These are phyloP conservation scores for Lineolata rhizophorae DNA, from an alignment of 495 filamentous ascomycete genomes.

Conservation along the genomic window DNA sequence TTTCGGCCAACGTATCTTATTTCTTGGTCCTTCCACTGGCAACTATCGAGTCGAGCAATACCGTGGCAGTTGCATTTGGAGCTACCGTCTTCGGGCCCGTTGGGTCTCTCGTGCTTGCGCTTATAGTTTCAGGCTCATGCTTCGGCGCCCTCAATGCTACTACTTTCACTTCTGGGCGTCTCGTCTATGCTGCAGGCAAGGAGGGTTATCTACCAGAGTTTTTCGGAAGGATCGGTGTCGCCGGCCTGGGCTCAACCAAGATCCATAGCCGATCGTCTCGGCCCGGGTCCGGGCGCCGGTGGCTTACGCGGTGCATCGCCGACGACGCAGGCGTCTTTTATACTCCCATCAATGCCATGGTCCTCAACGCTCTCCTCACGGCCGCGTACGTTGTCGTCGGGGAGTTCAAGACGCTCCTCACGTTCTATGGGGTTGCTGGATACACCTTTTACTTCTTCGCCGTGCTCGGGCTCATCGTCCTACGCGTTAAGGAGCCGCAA, in stretches of 20 bases:
- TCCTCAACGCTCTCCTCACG: slow-evolving; percentile 54
- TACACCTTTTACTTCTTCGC: slow-evolving; percentile 96
- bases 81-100: slow-evolving; percentile 67
- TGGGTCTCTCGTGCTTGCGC: slow-evolving; percentile 66
- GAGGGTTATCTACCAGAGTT: slow-evolving; percentile 79
- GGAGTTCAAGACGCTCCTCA: slow-evolving; percentile 77
- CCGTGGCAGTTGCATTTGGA: slow-evolving; percentile 86
- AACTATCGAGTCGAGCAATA: slow-evolving; percentile 66
- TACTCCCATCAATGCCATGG: slow-evolving; percentile 79
- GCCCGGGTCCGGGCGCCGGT: not conserved
- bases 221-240: slow-evolving; percentile 62
- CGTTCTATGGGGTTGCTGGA: slow-evolving; percentile 91
- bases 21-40: slow-evolving; percentile 79
- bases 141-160: slow-evolving; percentile 82
- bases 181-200: slow-evolving; percentile 86
- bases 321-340: slow-evolving; percentile 29
- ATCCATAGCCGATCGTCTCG: not conserved
- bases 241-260: slow-evolving; percentile 3
- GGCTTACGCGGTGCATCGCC: too few relatives aligned
- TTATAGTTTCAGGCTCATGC: slow-evolving; percentile 67
- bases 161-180: slow-evolving; percentile 79
- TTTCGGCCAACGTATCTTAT: slow-evolving; percentile 79
- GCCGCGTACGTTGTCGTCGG: slow-evolving; percentile 59
- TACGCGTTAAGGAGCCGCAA: slow-evolving; percentile 70
- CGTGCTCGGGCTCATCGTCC: slow-evolving; percentile 76